phyloP scores from a whole-genome alignment of 441 rosid genomes.

The Mallotus japonicus region DNA sequence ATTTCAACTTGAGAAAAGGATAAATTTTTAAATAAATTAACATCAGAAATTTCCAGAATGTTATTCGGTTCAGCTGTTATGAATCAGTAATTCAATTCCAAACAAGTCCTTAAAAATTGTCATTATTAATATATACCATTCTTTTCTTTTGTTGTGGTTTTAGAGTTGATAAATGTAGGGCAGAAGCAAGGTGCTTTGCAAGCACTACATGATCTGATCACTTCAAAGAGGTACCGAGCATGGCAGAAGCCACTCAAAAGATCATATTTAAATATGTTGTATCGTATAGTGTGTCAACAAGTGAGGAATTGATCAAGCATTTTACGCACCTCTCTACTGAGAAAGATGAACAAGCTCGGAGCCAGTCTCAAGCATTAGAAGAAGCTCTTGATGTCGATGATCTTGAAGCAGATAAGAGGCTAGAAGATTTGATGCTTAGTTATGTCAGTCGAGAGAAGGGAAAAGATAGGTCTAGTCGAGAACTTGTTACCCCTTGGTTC shows the following conservation, averaged over 20 bases:
- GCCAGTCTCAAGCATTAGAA: slow-evolving; percentile 85
- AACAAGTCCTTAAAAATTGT: too few relatives aligned
- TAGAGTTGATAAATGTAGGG: slow-evolving; percentile 95
- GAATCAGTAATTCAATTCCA: too few relatives aligned
- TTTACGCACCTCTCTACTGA: slow-evolving; percentile 93
- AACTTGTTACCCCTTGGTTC: slow-evolving; percentile 99
- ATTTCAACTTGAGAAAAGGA: too few relatives aligned
- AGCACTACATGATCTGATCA: slow-evolving; percentile 83
- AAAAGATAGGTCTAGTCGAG: slow-evolving; percentile 95
- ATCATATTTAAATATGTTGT: slow-evolving; percentile 96
- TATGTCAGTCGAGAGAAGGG: slow-evolving; percentile 99
- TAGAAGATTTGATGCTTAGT: slow-evolving; percentile 96
- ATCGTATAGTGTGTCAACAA: slow-evolving; percentile 92
- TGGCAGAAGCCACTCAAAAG: slow-evolving; percentile 87
- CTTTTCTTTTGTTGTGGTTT: slow-evolving; percentile 20
- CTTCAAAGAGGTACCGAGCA: slow-evolving; percentile 88
- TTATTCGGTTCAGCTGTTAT: too few relatives aligned
- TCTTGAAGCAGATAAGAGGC: slow-evolving; percentile 95
- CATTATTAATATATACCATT: too few relatives aligned
- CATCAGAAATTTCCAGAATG: too few relatives aligned
- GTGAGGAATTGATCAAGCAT: slow-evolving; percentile 98
- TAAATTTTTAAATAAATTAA: too few relatives aligned
- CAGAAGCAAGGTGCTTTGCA: slow-evolving; percentile 97
- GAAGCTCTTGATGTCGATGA: slow-evolving; percentile 99
- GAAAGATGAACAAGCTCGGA: slow-evolving; percentile 96